Percentiles rank a stretch among this genome's conserved stretches.
These are phyloP conservation scores for Fusarium sublunatum DNA, from an alignment of 2,329 filamentous ascomycete genomes.

Conservation along the genomic window DNA sequence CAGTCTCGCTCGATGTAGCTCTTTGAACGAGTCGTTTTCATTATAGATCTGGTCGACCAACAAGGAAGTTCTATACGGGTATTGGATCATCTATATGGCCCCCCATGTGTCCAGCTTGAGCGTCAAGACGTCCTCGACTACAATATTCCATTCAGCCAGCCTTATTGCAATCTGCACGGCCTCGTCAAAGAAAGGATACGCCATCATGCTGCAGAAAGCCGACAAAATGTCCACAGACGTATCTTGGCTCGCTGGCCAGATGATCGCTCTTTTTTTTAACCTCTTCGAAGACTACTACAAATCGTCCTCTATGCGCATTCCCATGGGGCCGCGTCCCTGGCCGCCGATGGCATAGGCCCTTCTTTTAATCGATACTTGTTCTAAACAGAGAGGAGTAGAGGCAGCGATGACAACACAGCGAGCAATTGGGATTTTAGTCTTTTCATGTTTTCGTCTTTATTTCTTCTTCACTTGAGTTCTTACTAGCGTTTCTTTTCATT, in stretches of 20 bases:
- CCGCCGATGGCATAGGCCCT: neutral
- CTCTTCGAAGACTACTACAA: neutral
- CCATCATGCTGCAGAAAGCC: neutral
- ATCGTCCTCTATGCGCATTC: neutral
- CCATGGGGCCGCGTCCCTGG: no score
- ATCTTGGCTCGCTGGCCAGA: neutral
- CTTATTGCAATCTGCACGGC: neutral
- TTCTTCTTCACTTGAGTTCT: conserved; percentile 1
- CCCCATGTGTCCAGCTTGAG: neutral
- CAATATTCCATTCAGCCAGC: neutral
- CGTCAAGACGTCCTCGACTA: neutral
- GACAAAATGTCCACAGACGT: neutral
- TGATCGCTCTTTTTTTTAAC: neutral
- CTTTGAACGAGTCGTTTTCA: neutral
- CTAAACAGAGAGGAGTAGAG: neutral
- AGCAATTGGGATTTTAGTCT: neutral
- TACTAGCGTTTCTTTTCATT: conserved; percentile 10
- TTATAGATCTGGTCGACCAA: neutral
- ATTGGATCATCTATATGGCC: neutral
- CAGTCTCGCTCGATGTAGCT: neutral
- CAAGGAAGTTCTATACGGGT: no score
- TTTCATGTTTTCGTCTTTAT: neutral
- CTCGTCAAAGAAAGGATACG: neutral
- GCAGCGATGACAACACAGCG: neutral
- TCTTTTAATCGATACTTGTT: neutral